Conservation (phyloP, 352 stramenopile genomes). For the Phytopythium mirpurense region DNA sequence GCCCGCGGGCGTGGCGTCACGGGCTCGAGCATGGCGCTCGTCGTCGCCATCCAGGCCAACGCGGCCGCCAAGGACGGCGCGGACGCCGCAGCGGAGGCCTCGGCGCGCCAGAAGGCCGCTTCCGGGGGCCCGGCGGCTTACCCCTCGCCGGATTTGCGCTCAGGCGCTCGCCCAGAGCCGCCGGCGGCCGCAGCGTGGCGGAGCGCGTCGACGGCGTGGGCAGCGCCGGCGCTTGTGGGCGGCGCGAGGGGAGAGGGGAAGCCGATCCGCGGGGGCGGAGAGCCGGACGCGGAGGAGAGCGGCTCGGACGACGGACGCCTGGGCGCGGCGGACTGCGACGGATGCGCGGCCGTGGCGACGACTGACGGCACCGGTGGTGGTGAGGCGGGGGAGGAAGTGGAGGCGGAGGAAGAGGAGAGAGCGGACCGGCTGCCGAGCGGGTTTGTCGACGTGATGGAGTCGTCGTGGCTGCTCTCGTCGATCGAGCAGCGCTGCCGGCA, state of each 20-base stretch:
- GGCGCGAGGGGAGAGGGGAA: too few species aligned
- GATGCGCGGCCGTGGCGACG: background rate
- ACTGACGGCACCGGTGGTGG: too few species aligned
- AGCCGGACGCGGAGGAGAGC: conserved; percentile 3
- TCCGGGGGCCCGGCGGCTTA: background rate
- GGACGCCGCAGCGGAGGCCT: conserved; percentile 8
- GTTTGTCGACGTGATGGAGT: conserved; percentile 74
- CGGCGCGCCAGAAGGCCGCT: background rate
- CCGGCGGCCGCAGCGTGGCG: background rate
- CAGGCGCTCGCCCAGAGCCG: background rate
- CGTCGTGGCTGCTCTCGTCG: conserved; percentile 65
- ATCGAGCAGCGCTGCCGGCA: conserved; percentile 49
- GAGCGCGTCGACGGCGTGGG: background rate
- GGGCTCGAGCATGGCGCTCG: conserved; percentile 58
- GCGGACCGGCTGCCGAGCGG: conserved; percentile 16
- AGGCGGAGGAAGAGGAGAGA: conserved; percentile 2
- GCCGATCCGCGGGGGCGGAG: too few species aligned
- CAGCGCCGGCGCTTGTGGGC: background rate
- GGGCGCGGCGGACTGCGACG: background rate
- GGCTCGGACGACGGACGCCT: background rate
- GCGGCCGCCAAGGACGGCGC: conserved; percentile 17
- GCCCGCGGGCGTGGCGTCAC: conserved; percentile 23
- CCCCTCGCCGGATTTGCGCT: background rate
- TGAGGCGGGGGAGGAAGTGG: too few species aligned
- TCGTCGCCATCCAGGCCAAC: conserved; percentile 33